These are phyloP conservation scores for Globisporangium okanoganense DNA, from an alignment of 352 stramenopile genomes.

Conservation along the genomic window DNA sequence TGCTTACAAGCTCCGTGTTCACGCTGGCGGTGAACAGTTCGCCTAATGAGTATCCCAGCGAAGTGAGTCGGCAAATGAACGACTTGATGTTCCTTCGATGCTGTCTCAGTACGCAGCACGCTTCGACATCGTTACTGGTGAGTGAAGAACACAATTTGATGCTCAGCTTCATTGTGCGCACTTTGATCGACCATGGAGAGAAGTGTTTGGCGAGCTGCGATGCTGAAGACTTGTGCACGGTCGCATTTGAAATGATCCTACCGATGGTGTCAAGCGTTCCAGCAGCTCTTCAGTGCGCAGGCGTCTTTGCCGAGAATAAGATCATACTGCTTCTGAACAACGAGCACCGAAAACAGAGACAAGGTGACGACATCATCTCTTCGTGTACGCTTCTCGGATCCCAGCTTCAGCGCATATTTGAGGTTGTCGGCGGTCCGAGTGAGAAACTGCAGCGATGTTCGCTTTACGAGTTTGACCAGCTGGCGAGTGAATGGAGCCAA, in stretches of 20 bases:
- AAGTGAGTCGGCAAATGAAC: slow-evolving; percentile 14
- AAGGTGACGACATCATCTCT: slow-evolving; percentile 1
- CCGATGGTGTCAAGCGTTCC: slow-evolving; percentile 33
- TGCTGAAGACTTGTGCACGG: slow-evolving; percentile 39
- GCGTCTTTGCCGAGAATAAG: slow-evolving; percentile 3
- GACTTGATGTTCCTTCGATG: slow-evolving; percentile 24
- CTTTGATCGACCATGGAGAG: slow-evolving; percentile 21
- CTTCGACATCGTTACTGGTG: slow-evolving; percentile 2
- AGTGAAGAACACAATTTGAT: not conserved
- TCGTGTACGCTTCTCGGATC: slow-evolving; percentile 29
- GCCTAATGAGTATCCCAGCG: slow-evolving; percentile 26
- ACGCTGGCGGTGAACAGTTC: slow-evolving; percentile 36
- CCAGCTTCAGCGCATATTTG: slow-evolving; percentile 29
- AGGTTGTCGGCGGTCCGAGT: slow-evolving; percentile 28
- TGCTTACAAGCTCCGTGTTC: slow-evolving; percentile 22
- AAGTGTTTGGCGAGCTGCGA: slow-evolving; percentile 19
- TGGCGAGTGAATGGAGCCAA: not conserved
- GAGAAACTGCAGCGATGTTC: slow-evolving; percentile 24
- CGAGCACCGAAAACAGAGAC: not conserved
- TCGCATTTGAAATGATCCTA: slow-evolving; percentile 30
- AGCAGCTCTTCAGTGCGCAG: slow-evolving; percentile 24
- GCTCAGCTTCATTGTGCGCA: slow-evolving; percentile 25
- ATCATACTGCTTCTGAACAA: slow-evolving; percentile 1
- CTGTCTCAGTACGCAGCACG: slow-evolving; percentile 30
- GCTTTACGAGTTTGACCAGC: slow-evolving; percentile 25